Conservation (phyloP, 192 early-diverging fungal species). For the Gigaspora rosea region DNA sequence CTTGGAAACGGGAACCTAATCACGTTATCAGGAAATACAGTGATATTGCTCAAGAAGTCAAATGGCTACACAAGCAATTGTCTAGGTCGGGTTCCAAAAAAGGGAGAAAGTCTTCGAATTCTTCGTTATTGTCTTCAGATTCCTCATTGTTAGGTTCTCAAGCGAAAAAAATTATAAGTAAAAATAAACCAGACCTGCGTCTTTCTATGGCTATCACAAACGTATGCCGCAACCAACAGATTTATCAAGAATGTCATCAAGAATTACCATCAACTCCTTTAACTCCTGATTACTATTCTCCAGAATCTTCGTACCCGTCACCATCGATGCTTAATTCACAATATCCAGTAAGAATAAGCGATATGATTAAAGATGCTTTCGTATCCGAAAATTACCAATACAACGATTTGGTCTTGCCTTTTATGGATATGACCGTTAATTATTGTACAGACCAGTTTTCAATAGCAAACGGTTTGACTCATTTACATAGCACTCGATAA, state of each 20-base stretch:
- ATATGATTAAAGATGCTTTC: neutral
- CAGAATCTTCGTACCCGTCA: neutral
- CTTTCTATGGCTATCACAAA: neutral
- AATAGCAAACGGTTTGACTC: neutral
- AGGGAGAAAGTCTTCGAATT: neutral
- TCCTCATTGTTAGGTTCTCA: neutral
- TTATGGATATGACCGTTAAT: neutral
- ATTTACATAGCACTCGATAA: too few relatives aligned
- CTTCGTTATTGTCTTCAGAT: neutral
- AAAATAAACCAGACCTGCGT: neutral
- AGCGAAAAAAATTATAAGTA: neutral
- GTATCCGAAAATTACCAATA: neutral
- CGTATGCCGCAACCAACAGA: neutral
- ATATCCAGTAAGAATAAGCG: neutral
- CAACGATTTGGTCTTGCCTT: neutral
- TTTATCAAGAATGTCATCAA: neutral
- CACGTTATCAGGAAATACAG: conserved; percentile 24
- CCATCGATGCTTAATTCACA: neutral
- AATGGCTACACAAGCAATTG: conserved; percentile 24
- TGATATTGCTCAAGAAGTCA: conserved; percentile 29
- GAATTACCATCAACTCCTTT: neutral
- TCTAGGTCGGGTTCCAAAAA: conserved; percentile 16
- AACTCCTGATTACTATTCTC: neutral
- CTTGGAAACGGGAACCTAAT: conserved; percentile 32
- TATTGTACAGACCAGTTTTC: neutral